Percentiles rank a stretch among this genome's conserved stretches.
phyloP scores from a whole-genome alignment of 441 rosid genomes.

The Pelargonium myrrhifolium region DNA sequence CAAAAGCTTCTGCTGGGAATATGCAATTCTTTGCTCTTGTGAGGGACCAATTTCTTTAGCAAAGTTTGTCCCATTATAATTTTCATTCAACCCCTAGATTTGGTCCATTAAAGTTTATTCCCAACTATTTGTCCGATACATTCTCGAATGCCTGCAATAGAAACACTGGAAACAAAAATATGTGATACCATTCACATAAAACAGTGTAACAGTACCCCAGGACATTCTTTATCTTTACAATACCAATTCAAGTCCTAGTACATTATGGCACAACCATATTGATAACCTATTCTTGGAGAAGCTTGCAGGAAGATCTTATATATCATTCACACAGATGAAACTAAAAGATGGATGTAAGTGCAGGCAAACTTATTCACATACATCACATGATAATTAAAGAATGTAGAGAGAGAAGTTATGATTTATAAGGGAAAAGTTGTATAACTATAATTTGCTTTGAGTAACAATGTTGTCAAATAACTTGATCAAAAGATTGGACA shows the following conservation, averaged over 20 bases:
- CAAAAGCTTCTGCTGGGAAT: not conserved
- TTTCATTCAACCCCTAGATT: not conserved
- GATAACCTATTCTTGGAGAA: not conserved
- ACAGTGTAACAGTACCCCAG: conserved; percentile 16
- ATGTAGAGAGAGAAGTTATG: no score
- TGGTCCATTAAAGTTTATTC: not conserved
- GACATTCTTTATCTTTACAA: conserved; percentile 13
- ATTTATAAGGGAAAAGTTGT: no score
- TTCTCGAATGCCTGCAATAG: not conserved
- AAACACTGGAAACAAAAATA: not conserved
- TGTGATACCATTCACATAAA: not conserved
- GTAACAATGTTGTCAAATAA: no score
- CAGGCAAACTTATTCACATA: no score
- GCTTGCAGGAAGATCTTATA: not conserved
- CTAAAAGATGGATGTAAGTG: no score
- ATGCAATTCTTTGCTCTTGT: conserved; percentile 3
- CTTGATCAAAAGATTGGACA: no score
- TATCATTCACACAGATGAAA: not conserved
- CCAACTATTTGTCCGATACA: not conserved
- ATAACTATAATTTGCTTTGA: no score
- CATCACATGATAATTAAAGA: no score
- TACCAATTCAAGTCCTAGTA: not conserved
- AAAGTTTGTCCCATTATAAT: not conserved
- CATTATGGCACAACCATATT: not conserved
- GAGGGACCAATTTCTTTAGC: not conserved